Evolutionary conservation across 192 early-diverging fungal species (phyloP), one percentile per base, ranked within the genome.

Genomic region (Podila epicladia): DNA sequence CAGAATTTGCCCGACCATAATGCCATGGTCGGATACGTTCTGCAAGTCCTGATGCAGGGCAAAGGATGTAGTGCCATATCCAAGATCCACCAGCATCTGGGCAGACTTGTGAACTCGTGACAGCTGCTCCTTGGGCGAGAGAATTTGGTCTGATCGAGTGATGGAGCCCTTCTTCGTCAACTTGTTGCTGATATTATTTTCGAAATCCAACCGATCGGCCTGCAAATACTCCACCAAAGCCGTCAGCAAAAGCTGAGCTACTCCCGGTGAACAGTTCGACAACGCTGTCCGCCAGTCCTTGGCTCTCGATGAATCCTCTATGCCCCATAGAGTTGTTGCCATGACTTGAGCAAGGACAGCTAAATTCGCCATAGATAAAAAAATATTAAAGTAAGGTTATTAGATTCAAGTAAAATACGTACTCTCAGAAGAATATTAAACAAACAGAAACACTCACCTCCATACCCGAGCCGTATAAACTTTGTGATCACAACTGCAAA

Each of bases 381-480:
- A 9, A n/a, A 50, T 37, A 26, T 15, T 26, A 55, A 48, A 31
- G 37, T 2, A 22, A n/a, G 11, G 17, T 17, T 45, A 17, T 45
- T 45, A 45, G 15, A 45, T 9, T 45, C 12, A 45, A 59, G 35
- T 24, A 32, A 55, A 33, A 33, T 2, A 37, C 0, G 28, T 64
- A 13, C 17, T 58, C 13, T 13, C 53, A 55, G 19, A 0, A 26
- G 53, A 55, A 55, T 22, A 5, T 53, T 53, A 24, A 55, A 55
- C 24, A 33, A 33, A n/a, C 7, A 33, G 12, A 62, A 32, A 15
- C 1, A 33, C 19, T 29, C 58, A 75, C 73, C 62, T 33, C 69
- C 70, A 51, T 72, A 64, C 6, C 75, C 75, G 29, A 79, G 15
- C 17, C 75, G 55, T 41, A 72, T 22, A 26, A 68, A 32, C 20